phyloP scores from a whole-genome alignment of 2,329 filamentous ascomycete species.

The Davidsoniella australis region DNA sequence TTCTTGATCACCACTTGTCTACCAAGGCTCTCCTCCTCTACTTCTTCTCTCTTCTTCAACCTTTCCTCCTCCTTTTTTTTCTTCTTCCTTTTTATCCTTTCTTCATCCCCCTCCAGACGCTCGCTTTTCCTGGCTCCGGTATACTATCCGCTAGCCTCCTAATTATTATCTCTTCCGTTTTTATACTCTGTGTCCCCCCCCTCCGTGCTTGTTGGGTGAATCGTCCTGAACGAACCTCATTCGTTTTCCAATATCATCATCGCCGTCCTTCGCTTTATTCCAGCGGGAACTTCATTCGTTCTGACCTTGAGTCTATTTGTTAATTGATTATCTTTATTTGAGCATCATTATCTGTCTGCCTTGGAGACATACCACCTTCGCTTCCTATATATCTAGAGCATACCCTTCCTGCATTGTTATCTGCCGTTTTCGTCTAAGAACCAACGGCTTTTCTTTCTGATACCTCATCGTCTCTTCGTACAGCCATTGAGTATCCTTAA shows the following conservation, averaged over 20 bases:
- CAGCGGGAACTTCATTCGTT: background rate
- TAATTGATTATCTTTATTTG: constrained; percentile 1
- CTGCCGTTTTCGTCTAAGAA: background rate
- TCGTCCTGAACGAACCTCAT: no score
- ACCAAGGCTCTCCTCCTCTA: constrained; percentile 2
- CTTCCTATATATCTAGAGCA: background rate
- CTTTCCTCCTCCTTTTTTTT: constrained; percentile 3
- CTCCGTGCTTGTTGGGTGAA: no score
- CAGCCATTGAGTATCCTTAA: background rate
- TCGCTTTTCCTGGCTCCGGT: constrained; percentile 2
- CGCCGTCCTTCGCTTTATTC: constrained; percentile 1
- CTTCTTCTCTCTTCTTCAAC: constrained; percentile 6
- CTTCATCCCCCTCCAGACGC: constrained; percentile 4
- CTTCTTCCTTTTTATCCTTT: constrained; percentile 6
- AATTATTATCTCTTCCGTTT: background rate
- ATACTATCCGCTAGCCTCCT: background rate
- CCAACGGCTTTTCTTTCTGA: background rate
- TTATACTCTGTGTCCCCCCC: background rate
- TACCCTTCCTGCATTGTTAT: background rate
- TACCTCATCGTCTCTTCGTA: constrained; percentile 1
- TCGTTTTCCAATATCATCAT: background rate
- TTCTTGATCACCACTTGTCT: background rate
- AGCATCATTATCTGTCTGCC: background rate
- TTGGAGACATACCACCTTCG: background rate
- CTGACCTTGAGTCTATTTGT: background rate